These are phyloP conservation scores for Avena atlantica DNA, from an alignment of 176 grass and related monocot species.

Conservation along the genomic window DNA sequence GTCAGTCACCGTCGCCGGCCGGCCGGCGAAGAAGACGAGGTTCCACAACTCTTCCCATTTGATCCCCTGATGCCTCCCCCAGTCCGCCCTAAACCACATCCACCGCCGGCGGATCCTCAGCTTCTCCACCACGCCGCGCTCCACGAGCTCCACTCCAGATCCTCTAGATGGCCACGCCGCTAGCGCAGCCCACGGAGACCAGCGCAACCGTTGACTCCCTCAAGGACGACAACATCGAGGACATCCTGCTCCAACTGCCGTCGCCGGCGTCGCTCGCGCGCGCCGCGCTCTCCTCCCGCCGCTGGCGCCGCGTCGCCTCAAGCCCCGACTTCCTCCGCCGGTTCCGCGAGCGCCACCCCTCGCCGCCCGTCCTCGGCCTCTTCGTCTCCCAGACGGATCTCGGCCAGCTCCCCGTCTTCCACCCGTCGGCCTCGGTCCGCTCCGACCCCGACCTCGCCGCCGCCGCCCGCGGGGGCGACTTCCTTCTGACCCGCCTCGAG, in stretches of 20 bases:
- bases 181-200: too few species aligned
- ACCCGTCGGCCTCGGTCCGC: not conserved
- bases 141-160: too few species aligned
- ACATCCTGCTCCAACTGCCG: not conserved
- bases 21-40: too few species aligned
- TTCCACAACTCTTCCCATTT: too few species aligned
- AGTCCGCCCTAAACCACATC: too few species aligned
- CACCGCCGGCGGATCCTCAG: too few species aligned
- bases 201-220: not conserved
- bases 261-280: not conserved
- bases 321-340: not conserved
- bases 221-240: not conserved
- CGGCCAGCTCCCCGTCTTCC: not conserved
- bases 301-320: too few species aligned
- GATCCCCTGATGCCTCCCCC: too few species aligned
- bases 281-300: too few species aligned
- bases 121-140: too few species aligned
- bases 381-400: not conserved
- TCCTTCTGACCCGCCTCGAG: not conserved
- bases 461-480: not conserved
- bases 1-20: too few species aligned
- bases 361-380: not conserved
- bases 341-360: not conserved
- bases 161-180: too few species aligned
- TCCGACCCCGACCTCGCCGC: slow-evolving; percentile 5